Base-by-base conservation (phyloP, 257 asterid species). In the Misopates orontium region DNA sequence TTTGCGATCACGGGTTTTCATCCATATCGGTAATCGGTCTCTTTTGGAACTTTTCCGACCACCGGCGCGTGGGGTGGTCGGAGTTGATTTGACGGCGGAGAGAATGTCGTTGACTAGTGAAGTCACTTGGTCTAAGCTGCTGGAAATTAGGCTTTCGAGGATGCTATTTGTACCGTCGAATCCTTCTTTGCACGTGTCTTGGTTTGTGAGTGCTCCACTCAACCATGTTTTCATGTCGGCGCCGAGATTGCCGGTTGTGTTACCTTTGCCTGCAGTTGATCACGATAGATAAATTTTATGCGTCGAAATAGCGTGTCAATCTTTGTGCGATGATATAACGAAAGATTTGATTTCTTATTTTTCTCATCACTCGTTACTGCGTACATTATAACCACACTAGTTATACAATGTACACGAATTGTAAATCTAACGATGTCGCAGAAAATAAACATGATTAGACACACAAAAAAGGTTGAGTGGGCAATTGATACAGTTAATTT, bases 141-240 rank as follows among this genome's bases (percentile, higher is more conserved):
- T 84, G 17, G 83, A 71, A 0, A 91, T 81, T 54, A 83, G 19
- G 60, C 14, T 64, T 36, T 80, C 83, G 57, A 85, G 74, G 18
- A 83, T 16, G n/a, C 82, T 68, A 48, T 79, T 70, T 10, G 95
- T 83, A 20, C 87, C 96, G 0, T 82, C 89, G 32, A 91, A 85
- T 41, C 89, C 89, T 13, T 85, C 80, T 8, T 53, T 50, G 67
- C 85, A 84, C 10, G 83, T 84, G 69, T 84, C 87, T 77, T 82
- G 85, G 67, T 84, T 84, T 44, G 61, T 64, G 19, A 84, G 32
- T n/a, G 87, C 80, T 31, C 79, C 90, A 36, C 85, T 82, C 16
- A 84, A 28, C 87, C 87, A 84, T 60, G 87, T 77, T 39, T 74
- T 75, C 60, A 84, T n/a, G 71, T 84, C 90, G 22, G 67, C 75